Evolutionary conservation across 495 filamentous ascomycete species (phyloP).

Genomic region (Aspergillus funiculosus): DNA sequence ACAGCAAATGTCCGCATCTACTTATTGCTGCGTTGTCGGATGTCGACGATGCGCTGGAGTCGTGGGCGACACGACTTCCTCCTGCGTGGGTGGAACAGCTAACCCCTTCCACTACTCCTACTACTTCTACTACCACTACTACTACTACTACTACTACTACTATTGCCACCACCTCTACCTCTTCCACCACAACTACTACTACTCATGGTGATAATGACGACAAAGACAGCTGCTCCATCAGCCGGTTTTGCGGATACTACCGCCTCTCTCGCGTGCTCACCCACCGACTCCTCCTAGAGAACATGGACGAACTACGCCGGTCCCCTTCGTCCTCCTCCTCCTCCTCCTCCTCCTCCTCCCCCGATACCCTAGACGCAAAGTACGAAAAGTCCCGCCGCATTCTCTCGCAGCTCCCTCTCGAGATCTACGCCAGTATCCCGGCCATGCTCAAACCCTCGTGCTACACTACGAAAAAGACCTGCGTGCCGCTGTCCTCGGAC

Average conservation of each 20-base stretch:
- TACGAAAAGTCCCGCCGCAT: background rate
- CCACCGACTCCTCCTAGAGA: background rate
- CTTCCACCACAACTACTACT: no score
- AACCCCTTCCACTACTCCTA: no score
- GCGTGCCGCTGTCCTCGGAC: background rate
- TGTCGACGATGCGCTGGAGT: background rate
- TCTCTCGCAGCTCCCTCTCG: background rate
- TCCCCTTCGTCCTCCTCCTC: background rate
- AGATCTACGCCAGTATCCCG: background rate
- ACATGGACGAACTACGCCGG: no score
- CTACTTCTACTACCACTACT: no score
- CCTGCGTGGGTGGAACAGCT: no score
- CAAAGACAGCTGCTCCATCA: background rate
- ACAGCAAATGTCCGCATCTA: background rate
- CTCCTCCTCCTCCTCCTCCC: no score
- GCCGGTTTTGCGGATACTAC: background rate
- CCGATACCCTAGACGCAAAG: no score
- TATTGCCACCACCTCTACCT: no score
- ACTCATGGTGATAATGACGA: background rate
- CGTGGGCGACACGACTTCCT: background rate
- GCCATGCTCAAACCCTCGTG: background rate
- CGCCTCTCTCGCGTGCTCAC: background rate
- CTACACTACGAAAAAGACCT: background rate
- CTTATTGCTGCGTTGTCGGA: background rate
- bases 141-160: no score